Evolutionary conservation across 2,329 filamentous ascomycete genomes (phyloP).

Genomic region (Cladobotryum mycophilum): DNA sequence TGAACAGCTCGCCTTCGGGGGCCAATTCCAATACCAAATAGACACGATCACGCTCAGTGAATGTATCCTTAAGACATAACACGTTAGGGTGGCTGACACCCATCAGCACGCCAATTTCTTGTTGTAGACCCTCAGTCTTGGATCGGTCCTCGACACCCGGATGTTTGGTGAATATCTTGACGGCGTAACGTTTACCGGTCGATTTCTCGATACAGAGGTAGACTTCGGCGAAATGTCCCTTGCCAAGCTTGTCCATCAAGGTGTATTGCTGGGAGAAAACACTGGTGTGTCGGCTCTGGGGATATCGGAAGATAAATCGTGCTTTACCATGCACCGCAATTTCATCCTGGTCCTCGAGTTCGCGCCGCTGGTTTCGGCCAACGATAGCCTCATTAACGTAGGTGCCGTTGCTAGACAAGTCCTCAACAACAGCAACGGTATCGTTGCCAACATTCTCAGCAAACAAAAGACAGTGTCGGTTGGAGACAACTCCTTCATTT

Average conservation of each 20-base stretch:
- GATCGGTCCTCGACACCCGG: slow-evolving; percentile 75
- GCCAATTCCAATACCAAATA: slow-evolving; percentile 90
- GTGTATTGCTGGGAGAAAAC: slow-evolving; percentile 83
- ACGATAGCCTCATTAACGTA: slow-evolving; percentile 90
- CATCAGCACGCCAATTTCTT: slow-evolving; percentile 96
- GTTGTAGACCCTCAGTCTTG: slow-evolving; percentile 79
- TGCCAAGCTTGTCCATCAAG: slow-evolving; percentile 77
- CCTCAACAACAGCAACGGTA: slow-evolving; percentile 73
- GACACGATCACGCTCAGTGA: slow-evolving; percentile 83
- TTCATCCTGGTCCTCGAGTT: slow-evolving; percentile 85
- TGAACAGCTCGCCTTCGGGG: slow-evolving; percentile 90
- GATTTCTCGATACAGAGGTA: slow-evolving; percentile 84
- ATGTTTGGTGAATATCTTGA: slow-evolving; percentile 90
- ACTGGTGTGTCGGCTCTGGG: slow-evolving; percentile 64
- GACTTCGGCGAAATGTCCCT: slow-evolving; percentile 92
- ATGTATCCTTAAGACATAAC: slow-evolving; percentile 89
- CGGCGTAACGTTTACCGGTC: slow-evolving; percentile 76
- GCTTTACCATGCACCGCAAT: slow-evolving; percentile 80
- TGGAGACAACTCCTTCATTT: slow-evolving; percentile 75
- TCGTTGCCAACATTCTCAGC: slow-evolving; percentile 51
- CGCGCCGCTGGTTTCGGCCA: slow-evolving; percentile 84
- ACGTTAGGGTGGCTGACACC: slow-evolving; percentile 93
- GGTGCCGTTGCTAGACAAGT: slow-evolving; percentile 92
- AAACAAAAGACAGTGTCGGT: slow-evolving; percentile 71
- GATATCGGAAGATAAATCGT: slow-evolving; percentile 88